Evolutionary conservation across 208 protist species (phyloP), one percentile per base, ranked within the genome.

Genomic region (Trypanosoma rangeli): DNA sequence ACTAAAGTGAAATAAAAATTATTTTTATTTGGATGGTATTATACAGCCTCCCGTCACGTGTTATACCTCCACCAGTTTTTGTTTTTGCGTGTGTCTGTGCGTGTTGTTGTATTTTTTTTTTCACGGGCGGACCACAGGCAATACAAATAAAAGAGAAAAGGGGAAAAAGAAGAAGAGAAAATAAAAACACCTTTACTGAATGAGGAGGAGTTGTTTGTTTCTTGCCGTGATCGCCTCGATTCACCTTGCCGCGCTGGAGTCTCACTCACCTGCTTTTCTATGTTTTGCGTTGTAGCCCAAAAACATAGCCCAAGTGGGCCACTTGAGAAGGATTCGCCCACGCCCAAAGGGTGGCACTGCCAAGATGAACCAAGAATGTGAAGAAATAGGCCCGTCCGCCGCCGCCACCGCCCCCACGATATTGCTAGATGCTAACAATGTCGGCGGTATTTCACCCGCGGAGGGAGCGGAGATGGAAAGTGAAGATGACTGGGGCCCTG

Each of bases 401-500:
- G 13, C 53, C 49, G 49, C 49, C 49, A 4, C 42, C 52, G 13
- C 53, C 49, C 12, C 49, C 20, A 9, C 49, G 49, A n/a, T 53
- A 18, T 12, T 26, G 13, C 31, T 9, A 2, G 61, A 53, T 35
- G 65, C 3, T 3, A 55, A 56, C n/a, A 50, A 70, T 13, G 28
- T n/a, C 10, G 62, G 42, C 26, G 49, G 26, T 10, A 46, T 12
- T 55, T 24, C n/a, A 42, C 57, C 42, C 31, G 52, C 2, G 59
- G 69, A 58, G 35, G 56, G 24, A 9, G 72, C 58, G 31, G 70
- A 78, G 24, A 63, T 57, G 5, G 73, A 71, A 5, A 79, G n/a
- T 28, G 80, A 78, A 5, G 82, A 89, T 16, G 80, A 68, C 44
- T 84, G 64, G 37, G 86, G 78, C 13, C 90, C 84, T 7, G 82